These are phyloP conservation scores for Dictyostelium brefeldianum DNA, from an alignment of 78 protist species.

Conservation along the genomic window DNA sequence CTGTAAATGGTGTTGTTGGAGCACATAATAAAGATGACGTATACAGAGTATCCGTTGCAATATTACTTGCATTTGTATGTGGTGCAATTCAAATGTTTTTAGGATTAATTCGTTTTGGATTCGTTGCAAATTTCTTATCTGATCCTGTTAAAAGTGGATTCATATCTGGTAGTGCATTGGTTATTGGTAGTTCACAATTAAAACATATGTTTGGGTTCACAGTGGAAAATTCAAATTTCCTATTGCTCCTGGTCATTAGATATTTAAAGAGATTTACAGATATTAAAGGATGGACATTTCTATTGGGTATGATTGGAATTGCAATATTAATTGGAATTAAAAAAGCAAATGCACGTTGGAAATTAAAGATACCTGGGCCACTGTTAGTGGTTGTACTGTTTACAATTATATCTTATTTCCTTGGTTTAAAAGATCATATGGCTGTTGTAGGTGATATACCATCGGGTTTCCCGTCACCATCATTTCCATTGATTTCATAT, in stretches of 20 bases:
- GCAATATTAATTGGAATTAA: slow-evolving; percentile 47
- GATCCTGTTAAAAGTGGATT: slow-evolving; percentile 91
- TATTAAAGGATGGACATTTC: slow-evolving; percentile 68
- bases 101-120: slow-evolving; percentile 88
- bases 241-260: slow-evolving; percentile 4
- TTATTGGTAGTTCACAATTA: slow-evolving; percentile 89
- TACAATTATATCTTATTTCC: slow-evolving; percentile 55
- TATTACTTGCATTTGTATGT: slow-evolving; percentile 74
- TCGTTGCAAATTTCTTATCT: slow-evolving; percentile 84
- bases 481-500: slow-evolving; percentile 32
- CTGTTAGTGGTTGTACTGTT: slow-evolving; percentile 77
- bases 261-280: slow-evolving; percentile 23
- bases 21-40: slow-evolving; percentile 3
- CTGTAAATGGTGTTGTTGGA: slow-evolving; percentile 43
- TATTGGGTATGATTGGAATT: slow-evolving; percentile 76
- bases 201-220: slow-evolving; percentile 57
- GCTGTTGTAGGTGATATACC: slow-evolving; percentile 83
- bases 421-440: slow-evolving; percentile 57
- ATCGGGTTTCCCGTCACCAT: slow-evolving; percentile 69
- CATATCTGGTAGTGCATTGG: slow-evolving; percentile 87
- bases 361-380: slow-evolving; percentile 80
- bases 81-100: slow-evolving; percentile 81
- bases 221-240: slow-evolving; percentile 26
- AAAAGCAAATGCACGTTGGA: slow-evolving; percentile 30
- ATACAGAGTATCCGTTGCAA: slow-evolving; percentile 15